A percentile compares a stretch with the other conserved stretches of the same genome.
These are phyloP conservation scores for Arthroderma uncinatum DNA, from an alignment of 2,329 filamentous ascomycete genomes.

Conservation along the genomic window DNA sequence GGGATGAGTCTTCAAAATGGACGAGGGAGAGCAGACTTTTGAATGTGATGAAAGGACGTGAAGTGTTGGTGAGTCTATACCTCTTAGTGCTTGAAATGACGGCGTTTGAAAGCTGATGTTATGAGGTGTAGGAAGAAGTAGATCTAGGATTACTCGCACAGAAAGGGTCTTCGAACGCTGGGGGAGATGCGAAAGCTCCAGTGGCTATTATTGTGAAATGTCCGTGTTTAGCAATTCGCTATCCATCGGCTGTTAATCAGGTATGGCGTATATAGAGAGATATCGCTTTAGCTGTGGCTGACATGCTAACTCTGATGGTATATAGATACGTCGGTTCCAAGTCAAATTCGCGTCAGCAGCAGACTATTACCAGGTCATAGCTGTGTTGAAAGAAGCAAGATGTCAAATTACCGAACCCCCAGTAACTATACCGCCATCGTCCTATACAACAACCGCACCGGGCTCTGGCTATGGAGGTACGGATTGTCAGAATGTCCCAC, in stretches of 20 bases:
- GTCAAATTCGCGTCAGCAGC: slow-evolving; percentile 32
- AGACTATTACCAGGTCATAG: slow-evolving; percentile 33
- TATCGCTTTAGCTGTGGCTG: neutral
- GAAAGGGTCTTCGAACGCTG: slow-evolving; percentile 14
- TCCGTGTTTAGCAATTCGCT: slow-evolving; percentile 38
- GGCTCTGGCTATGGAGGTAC: neutral
- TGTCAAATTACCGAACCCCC: slow-evolving; percentile 35
- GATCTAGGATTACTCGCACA: slow-evolving; percentile 27
- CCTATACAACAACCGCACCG: neutral
- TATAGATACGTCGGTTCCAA: slow-evolving; percentile 36
- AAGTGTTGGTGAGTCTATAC: slow-evolving; percentile 25
- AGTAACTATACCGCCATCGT: slow-evolving; percentile 10
- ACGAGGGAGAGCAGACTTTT: slow-evolving; percentile 21
- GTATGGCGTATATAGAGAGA: slow-evolving; percentile 14
- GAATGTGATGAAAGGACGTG: slow-evolving; percentile 26
- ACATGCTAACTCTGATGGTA: neutral
- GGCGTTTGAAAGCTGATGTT: neutral
- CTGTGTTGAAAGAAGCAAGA: slow-evolving; percentile 31
- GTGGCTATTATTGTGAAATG: slow-evolving; percentile 35
- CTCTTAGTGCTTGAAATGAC: no score
- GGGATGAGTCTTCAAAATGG: slow-evolving; percentile 5
- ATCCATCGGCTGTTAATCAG: slow-evolving; percentile 24
- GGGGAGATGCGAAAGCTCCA: slow-evolving; percentile 20
- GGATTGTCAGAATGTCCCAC: neutral
- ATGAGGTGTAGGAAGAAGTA: slow-evolving; percentile 30